Evolutionary conservation across 371 early-diverging fungal genomes (phyloP).

Genomic region (Dentiscutata heterogama): DNA sequence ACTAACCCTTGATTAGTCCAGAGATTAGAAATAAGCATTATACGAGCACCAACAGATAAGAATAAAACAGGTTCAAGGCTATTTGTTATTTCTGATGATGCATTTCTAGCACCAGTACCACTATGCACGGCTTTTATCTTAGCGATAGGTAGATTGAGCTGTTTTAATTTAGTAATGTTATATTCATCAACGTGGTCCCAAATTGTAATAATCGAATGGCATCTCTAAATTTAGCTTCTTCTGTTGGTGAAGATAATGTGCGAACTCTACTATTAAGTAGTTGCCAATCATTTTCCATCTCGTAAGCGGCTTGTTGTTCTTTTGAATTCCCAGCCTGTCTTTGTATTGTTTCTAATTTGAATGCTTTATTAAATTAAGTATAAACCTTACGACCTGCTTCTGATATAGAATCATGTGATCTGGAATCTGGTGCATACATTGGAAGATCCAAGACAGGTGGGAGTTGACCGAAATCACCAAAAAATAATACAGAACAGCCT

Average conservation of each 20-base stretch:
- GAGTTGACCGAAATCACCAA: background rate
- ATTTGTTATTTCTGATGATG: background rate
- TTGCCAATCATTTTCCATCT: too few species aligned
- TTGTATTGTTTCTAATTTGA: background rate
- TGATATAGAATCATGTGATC: too few species aligned
- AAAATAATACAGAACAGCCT: background rate
- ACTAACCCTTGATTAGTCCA: background rate
- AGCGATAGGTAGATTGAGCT: background rate
- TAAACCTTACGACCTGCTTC: too few species aligned
- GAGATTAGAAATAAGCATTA: constrained; percentile 2
- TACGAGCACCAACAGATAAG: background rate
- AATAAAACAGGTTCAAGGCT: too few species aligned
- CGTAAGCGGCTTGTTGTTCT: too few species aligned
- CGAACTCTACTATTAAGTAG: too few species aligned
- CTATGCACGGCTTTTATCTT: background rate
- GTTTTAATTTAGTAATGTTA: background rate
- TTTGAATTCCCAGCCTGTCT: too few species aligned
- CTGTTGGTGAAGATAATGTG: too few species aligned
- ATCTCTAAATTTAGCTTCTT: too few species aligned
- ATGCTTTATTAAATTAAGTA: too few species aligned
- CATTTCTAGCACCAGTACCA: background rate
- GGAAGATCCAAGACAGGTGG: background rate
- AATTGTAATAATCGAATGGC: background rate
- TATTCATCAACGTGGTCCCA: background rate
- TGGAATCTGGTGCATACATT: too few species aligned